phyloP scores from a whole-genome alignment of 1,139 yeast species.

The Suhomyces yuchorum region DNA sequence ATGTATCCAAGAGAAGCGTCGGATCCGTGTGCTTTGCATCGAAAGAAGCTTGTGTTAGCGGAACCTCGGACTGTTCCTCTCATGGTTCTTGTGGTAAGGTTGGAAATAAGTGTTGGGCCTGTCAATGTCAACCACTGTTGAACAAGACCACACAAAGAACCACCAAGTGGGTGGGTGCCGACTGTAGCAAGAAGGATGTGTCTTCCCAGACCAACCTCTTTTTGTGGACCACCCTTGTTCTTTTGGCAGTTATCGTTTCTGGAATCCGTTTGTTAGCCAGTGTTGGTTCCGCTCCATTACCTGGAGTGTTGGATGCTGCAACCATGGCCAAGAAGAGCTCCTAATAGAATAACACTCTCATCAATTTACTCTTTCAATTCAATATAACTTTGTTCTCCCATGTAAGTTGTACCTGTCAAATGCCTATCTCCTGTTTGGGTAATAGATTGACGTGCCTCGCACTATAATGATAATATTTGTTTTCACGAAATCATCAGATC shows the following conservation, averaged over 20 bases:
- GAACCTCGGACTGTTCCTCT: conserved; percentile 59
- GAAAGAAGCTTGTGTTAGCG: conserved; percentile 53
- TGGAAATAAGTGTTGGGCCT: conserved; percentile 51
- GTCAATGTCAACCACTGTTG: conserved; percentile 57
- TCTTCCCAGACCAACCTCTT: conserved; percentile 65
- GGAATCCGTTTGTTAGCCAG: conserved; percentile 57
- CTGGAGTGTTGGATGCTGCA: conserved; percentile 68
- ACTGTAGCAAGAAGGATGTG: conserved; percentile 68
- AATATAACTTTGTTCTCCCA: neutral
- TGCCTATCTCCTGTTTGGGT: neutral
- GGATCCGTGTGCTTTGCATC: conserved; percentile 39
- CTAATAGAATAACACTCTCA: conserved; percentile 1
- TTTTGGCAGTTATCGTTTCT: conserved; percentile 47
- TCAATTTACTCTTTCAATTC: conserved; percentile 1
- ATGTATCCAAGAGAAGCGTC: conserved; percentile 25
- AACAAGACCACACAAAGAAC: conserved; percentile 51
- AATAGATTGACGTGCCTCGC: neutral
- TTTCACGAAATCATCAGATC: neutral
- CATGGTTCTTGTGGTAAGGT: conserved; percentile 61
- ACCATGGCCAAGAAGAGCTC: conserved; percentile 42
- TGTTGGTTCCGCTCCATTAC: conserved; percentile 62
- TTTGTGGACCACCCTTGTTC: conserved; percentile 62
- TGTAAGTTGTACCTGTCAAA: neutral
- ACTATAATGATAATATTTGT: neutral
- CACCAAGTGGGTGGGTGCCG: conserved; percentile 66